Conservation (phyloP, 441 rosid genomes). For the Viola pubescens region DNA sequence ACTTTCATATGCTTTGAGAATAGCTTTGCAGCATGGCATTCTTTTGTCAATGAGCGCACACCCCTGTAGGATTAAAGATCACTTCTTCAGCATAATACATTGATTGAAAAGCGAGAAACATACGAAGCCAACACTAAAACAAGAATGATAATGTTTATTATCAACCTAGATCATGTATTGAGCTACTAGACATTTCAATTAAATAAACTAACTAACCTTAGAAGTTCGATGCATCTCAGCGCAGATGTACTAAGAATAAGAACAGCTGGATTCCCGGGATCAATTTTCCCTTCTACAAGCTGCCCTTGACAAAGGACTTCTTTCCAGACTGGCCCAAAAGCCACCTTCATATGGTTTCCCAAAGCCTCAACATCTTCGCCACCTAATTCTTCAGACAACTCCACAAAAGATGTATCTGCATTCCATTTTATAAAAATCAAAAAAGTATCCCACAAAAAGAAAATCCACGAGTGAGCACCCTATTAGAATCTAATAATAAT, state of each 20-base stretch:
- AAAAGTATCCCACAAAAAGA: conserved; percentile 3
- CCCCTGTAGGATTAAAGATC: conserved; percentile 33
- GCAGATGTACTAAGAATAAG: conserved; percentile 60
- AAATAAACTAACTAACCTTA: conserved; percentile 31
- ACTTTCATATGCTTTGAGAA: conserved; percentile 86
- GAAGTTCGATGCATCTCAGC: conserved; percentile 53
- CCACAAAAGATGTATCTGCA: conserved; percentile 52
- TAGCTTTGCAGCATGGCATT: conserved; percentile 62
- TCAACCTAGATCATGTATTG: no score
- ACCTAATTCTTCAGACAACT: conserved; percentile 31
- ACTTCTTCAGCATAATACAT: neutral
- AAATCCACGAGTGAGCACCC: neutral
- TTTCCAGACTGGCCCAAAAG: conserved; percentile 55
- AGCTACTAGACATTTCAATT: neutral
- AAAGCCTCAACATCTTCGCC: conserved; percentile 36
- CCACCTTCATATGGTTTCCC: conserved; percentile 43
- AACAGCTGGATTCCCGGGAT: conserved; percentile 58
- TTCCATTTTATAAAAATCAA: neutral
- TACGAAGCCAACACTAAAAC: neutral
- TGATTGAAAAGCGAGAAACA: neutral
- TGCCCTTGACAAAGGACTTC: conserved; percentile 44
- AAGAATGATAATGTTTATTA: neutral
- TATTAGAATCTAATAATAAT: neutral
- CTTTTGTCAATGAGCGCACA: conserved; percentile 47
- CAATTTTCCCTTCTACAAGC: conserved; percentile 37